phyloP scores from a whole-genome alignment of 2,329 filamentous ascomycete genomes.

The Epichloe gansuensis region DNA sequence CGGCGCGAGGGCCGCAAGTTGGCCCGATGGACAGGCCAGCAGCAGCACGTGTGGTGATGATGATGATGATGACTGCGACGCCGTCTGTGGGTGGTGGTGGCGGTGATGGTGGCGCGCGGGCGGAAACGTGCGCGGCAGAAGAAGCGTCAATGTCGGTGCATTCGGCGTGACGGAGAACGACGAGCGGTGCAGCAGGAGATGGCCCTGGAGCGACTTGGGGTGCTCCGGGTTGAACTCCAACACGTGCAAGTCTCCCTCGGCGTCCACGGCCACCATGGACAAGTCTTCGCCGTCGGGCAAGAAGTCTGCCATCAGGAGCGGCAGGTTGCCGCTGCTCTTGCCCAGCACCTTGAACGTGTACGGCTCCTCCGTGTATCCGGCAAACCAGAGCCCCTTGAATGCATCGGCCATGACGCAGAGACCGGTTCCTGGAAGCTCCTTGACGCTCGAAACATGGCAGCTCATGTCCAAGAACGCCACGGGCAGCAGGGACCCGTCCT shows the following conservation, averaged over 20 bases:
- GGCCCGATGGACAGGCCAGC: slow-evolving; percentile 61
- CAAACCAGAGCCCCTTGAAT: slow-evolving; percentile 90
- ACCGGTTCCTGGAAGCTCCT: slow-evolving; percentile 70
- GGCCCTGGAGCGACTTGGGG: slow-evolving; percentile 82
- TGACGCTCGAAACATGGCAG: slow-evolving; percentile 78
- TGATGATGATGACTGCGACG: slow-evolving; percentile 6
- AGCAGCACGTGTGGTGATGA: slow-evolving; percentile 41
- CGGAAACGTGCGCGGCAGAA: slow-evolving; percentile 55
- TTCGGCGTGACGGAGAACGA: slow-evolving; percentile 79
- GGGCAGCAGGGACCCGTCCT: slow-evolving; percentile 82
- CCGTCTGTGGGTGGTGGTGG: slow-evolving; percentile 4
- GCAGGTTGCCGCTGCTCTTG: slow-evolving; percentile 67
- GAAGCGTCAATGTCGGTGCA: slow-evolving; percentile 57
- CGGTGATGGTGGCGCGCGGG: slow-evolving; percentile 19
- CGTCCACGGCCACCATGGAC: slow-evolving; percentile 71
- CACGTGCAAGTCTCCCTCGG: slow-evolving; percentile 75
- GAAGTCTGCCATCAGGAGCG: slow-evolving; percentile 74
- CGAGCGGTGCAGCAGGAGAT: slow-evolving; percentile 72
- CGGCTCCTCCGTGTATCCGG: slow-evolving; percentile 90
- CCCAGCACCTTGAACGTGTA: slow-evolving; percentile 91
- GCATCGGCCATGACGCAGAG: slow-evolving; percentile 81
- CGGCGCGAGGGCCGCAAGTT: slow-evolving; percentile 63
- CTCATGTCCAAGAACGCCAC: slow-evolving; percentile 98
- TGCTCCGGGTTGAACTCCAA: slow-evolving; percentile 93
- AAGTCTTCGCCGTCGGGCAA: slow-evolving; percentile 74